Evolutionary conservation across 2,329 filamentous ascomycete species (phyloP).

Genomic region (Xylariaceae sp.): DNA sequence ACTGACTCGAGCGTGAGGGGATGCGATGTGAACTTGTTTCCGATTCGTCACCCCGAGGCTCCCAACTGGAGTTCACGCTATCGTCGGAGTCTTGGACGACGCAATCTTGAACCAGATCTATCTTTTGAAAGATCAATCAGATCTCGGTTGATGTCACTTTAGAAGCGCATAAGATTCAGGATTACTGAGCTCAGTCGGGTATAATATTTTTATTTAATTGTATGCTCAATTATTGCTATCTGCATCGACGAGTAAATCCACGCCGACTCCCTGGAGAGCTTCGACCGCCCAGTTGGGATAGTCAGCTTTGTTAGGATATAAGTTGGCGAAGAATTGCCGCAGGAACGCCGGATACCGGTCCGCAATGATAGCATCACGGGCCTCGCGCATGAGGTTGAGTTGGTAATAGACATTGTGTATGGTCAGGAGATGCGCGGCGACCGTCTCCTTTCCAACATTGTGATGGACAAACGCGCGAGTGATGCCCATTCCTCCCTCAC

Average conservation of each 20-base stretch:
- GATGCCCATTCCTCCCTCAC: conserved; percentile 69
- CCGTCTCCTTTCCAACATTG: conserved; percentile 89
- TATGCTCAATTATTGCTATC: conserved; percentile 21
- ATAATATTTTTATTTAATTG: neutral
- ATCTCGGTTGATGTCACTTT: too few relatives aligned
- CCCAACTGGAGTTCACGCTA: too few relatives aligned
- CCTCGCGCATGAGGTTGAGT: conserved; percentile 72
- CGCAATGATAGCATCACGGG: conserved; percentile 71
- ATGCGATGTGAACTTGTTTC: too few relatives aligned
- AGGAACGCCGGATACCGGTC: conserved; percentile 77
- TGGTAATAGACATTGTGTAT: conserved; percentile 97
- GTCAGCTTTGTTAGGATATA: conserved; percentile 61
- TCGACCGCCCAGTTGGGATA: conserved; percentile 82
- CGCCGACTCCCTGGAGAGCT: conserved; percentile 71
- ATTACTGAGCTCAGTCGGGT: neutral
- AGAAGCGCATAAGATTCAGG: neutral
- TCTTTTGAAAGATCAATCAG: too few relatives aligned
- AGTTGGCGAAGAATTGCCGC: conserved; percentile 66
- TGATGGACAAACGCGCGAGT: conserved; percentile 89
- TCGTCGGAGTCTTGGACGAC: too few relatives aligned
- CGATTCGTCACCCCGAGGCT: too few relatives aligned
- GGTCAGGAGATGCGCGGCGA: conserved; percentile 75
- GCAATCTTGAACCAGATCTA: too few relatives aligned
- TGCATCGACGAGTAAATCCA: conserved; percentile 55
- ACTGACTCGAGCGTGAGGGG: too few relatives aligned